phyloP scores from a whole-genome alignment of 805 yeast genomes.

The Candida chauliodis region DNA sequence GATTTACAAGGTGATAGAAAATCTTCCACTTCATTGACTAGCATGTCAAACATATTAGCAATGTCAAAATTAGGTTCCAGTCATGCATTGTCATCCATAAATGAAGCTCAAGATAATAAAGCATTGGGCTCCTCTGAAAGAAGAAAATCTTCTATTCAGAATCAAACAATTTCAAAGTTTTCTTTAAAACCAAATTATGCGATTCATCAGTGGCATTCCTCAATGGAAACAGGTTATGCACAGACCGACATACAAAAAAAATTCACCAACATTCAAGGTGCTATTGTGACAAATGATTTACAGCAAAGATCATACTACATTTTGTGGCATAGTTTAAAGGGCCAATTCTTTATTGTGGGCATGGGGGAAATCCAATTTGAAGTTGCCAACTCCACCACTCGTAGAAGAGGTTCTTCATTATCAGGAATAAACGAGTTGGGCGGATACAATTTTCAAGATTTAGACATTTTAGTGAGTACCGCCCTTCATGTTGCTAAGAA shows the following conservation, averaged over 20 bases:
- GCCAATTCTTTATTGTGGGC: constrained; percentile 21
- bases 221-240: constrained; percentile 11
- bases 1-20: constrained; percentile 28
- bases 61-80: constrained; percentile 19
- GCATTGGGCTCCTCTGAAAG: constrained; percentile 3
- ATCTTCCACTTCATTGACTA: constrained; percentile 29
- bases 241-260: constrained; percentile 6
- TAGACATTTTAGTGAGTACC: constrained; percentile 28
- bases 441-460: constrained; percentile 39
- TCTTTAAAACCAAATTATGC: constrained; percentile 27
- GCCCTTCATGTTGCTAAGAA: constrained; percentile 27
- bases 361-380: constrained; percentile 35
- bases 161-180: constrained; percentile 25
- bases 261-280: constrained; percentile 28
- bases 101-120: constrained; percentile 11
- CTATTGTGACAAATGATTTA: constrained; percentile 35
- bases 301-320: constrained; percentile 34
- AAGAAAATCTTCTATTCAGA: constrained; percentile 25
- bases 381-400: not conserved
- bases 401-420: constrained; percentile 35
- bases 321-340: constrained; percentile 25
- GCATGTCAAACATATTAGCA: constrained; percentile 20
- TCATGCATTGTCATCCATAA: constrained; percentile 18
- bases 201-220: constrained; percentile 6
- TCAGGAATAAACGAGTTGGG: constrained; percentile 37